Conservation (phyloP, 2,329 filamentous ascomycete genomes). For the Fusarium mundagurra region DNA sequence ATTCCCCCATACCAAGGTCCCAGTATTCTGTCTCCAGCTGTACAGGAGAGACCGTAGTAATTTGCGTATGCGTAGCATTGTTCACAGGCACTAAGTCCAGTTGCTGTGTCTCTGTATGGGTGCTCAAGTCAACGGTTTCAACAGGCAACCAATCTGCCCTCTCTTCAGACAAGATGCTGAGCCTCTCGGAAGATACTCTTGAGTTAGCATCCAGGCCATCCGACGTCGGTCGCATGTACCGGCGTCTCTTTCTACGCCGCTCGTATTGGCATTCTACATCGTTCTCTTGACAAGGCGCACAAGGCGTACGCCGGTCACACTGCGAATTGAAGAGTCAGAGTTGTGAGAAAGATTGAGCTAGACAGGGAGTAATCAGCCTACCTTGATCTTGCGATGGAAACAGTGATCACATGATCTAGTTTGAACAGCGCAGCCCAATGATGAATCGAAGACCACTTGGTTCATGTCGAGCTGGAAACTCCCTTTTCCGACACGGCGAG, state of each 20-base stretch:
- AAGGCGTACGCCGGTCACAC: neutral
- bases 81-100: fast-evolving
- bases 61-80: neutral
- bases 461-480: neutral
- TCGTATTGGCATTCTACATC: neutral
- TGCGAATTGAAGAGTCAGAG: neutral
- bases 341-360: neutral
- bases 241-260: neutral
- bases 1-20: neutral
- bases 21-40: neutral
- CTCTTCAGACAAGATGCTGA: too few relatives aligned
- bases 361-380: neutral
- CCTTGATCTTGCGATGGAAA: neutral
- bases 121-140: neutral
- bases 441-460: neutral
- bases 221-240: neutral
- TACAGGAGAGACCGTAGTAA: too few relatives aligned
- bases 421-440: neutral
- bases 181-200: neutral
- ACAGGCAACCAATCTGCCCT: neutral
- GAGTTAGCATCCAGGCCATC: neutral
- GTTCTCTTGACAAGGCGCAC: neutral
- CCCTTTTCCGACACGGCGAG: neutral
- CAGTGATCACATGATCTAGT: neutral
- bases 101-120: neutral